These are phyloP conservation scores for Licmophora abbreviata DNA, from an alignment of 108 stramenopile species.

Conservation along the genomic window DNA sequence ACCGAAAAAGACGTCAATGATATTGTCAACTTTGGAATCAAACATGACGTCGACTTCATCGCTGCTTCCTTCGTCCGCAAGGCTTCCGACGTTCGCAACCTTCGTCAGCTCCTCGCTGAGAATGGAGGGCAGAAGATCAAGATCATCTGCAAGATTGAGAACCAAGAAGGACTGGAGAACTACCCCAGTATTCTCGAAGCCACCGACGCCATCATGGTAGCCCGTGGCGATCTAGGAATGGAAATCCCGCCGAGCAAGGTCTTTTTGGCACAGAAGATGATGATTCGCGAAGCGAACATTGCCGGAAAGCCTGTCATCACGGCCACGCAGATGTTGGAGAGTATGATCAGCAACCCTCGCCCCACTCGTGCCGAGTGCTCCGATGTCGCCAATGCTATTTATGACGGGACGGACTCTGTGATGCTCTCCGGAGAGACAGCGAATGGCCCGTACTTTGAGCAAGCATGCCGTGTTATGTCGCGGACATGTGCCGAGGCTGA, in stretches of 20 bases:
- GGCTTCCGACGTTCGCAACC: conserved; percentile 80
- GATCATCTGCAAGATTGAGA: conserved; percentile 99
- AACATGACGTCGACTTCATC: conserved; percentile 92
- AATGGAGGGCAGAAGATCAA: conserved; percentile 88
- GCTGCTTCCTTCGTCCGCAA: conserved; percentile 98
- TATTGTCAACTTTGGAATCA: conserved; percentile 82
- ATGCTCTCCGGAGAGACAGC: conserved; percentile 97
- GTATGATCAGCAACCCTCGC: conserved; percentile 96
- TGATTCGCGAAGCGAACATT: conserved; percentile 94
- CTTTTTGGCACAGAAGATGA: conserved; percentile 93
- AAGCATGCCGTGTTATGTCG: conserved; percentile 67
- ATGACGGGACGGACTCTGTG: conserved; percentile 97
- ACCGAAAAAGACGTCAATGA: conserved; percentile 90
- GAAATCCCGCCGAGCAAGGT: conserved; percentile 99
- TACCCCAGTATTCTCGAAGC: conserved; percentile 84
- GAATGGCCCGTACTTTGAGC: conserved; percentile 71
- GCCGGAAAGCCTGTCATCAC: conserved; percentile 96
- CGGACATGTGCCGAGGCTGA: conserved; percentile 93
- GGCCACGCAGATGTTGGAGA: conserved; percentile 98
- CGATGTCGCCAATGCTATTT: conserved; percentile 97
- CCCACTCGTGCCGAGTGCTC: conserved; percentile 98
- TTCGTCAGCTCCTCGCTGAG: conserved; percentile 68
- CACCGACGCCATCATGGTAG: conserved; percentile 99
- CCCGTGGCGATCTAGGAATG: conserved; percentile 99
- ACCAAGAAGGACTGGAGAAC: conserved; percentile 96